Evolutionary conservation across 164 flowering plant species (phyloP), one percentile per base, ranked within the genome.

Genomic region (Vitis vinifera): DNA sequence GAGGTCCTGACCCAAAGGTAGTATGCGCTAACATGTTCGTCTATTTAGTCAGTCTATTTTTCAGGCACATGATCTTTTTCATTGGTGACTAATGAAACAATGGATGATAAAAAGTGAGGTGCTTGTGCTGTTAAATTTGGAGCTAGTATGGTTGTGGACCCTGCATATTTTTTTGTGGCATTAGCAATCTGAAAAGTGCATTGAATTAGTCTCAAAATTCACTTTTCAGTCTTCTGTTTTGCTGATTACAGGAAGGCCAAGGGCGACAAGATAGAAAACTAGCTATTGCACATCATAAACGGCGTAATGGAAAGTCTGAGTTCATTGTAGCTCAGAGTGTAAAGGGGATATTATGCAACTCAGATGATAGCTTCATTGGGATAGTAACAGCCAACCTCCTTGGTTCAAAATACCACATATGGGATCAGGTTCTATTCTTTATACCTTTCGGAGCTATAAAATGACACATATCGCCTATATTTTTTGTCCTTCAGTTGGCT

Each of bases 211-310:
- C 44, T 37, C 44, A 37, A 37, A 37, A 37, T 37, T 37, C 44
- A 6, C 7, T 37, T 37, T 3, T 37, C 6, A 37, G 44, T 31
- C 27, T 1, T 37, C 44, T 37, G 7, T 6, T 37, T 6, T 37
- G 44, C 7, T 3, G 2, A 2, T 71, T 58, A 7, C 82, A 94
- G 98, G 98, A 94, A 84, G 98, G 98, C 4, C 75, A 87, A 57
- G 98, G 98, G 23, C 65, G 98, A 60, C 89, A 86, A 72, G 86
- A 92, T 58, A 78, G 98, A 17, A 92, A 94, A 68, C 86, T 94
- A 59, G 98, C 97, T 10, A 82, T 94, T 51, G 98, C 98, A 60
- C 78, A 79, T 71, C 94, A 89, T 58, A 79, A 81, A 59, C 73
- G 95, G 67, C 83, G 78, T 1, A 86, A 78, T 63, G 97, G 98